Evolutionary conservation across 1,139 yeast species (phyloP), one percentile per base, ranked within the genome.

Genomic region (Hanseniaspora gamundiae): DNA sequence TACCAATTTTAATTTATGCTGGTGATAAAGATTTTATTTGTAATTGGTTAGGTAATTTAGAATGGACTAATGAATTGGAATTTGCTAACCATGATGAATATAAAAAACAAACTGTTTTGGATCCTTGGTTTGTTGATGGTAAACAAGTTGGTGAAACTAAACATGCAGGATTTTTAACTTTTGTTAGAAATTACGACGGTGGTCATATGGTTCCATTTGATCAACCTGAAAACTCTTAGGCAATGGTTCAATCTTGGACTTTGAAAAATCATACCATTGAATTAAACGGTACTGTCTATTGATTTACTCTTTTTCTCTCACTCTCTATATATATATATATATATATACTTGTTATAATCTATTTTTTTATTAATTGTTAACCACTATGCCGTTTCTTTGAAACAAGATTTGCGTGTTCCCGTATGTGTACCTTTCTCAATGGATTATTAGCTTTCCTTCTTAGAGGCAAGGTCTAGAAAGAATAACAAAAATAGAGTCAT

Each of bases 21-120:
- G 93, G 93, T 68, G 93, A 82, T 65, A 81, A 82, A 65, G 93
- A 82, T 65, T 83, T 79, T 60, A 82, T 82, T 56, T 82, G 93
- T 64, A 82, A 82, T 68, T 82, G 93, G 93, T 70, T 82, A 58
- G 93, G 93, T 61, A 82, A 82, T 67, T 74, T 74, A 59, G 91
- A 83, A n/a, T 82, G 91, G 93, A 67, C 84, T 33, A 71, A 81
- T 55, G 70, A 65, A 48, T 70, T 84, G 54, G 77, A 76, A 49
- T 83, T 91, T 87, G 60, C 68, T 20, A 68, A 72, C 36, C 66
- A 68, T 42, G 69, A 66, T 8, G 65, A 68, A 30, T 77, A 69
- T 53, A 44, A 51, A 48, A 49, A 39, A n/a, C n/a, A n/a, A 44
- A 62, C 49, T 41, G 58, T 61, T 1, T 58, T 72, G 51, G 53